Evolutionary conservation across 768 basidiomycete species (phyloP).

Genomic region (Boletus tomentosulus): DNA sequence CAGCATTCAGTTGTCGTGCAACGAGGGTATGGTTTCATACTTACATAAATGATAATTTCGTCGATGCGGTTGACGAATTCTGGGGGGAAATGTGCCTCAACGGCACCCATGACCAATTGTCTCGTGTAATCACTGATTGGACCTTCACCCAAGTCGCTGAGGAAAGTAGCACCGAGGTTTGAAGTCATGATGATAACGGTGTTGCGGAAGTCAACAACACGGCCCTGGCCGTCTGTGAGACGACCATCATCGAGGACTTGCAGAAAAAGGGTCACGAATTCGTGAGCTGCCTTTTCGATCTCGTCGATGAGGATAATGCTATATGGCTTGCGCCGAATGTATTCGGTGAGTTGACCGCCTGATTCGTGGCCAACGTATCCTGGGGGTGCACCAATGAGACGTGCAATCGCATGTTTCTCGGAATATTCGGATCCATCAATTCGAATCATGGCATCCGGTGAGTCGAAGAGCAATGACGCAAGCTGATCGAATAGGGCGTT

Average conservation of each 20-base stretch:
- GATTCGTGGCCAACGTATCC: constrained; percentile 91
- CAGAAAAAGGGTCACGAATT: constrained; percentile 65
- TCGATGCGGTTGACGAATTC: constrained; percentile 92
- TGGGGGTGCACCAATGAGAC: constrained; percentile 68
- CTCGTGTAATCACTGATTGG: constrained; percentile 57
- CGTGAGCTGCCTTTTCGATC: constrained; percentile 86
- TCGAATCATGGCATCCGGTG: constrained; percentile 86
- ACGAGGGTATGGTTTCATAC: constrained; percentile 9
- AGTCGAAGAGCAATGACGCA: constrained; percentile 85
- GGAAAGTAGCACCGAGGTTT: constrained; percentile 77
- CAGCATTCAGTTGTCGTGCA: constrained; percentile 20
- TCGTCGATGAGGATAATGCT: constrained; percentile 82
- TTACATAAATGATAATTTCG: constrained; percentile 69
- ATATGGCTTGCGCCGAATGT: constrained; percentile 88
- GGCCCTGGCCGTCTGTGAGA: constrained; percentile 90
- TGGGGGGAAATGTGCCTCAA: constrained; percentile 84
- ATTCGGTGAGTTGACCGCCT: constrained; percentile 90
- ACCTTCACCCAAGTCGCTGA: constrained; percentile 73
- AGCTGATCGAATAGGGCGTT: constrained; percentile 46
- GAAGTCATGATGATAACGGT: constrained; percentile 95
- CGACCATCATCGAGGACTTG: constrained; percentile 93
- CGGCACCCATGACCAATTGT: constrained; percentile 70
- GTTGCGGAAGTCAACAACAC: constrained; percentile 82
- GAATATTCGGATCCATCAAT: constrained; percentile 94
- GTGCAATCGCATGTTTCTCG: constrained; percentile 71